These are phyloP conservation scores for Lagenidium giganteum DNA, from an alignment of 352 stramenopile genomes.

Conservation along the genomic window DNA sequence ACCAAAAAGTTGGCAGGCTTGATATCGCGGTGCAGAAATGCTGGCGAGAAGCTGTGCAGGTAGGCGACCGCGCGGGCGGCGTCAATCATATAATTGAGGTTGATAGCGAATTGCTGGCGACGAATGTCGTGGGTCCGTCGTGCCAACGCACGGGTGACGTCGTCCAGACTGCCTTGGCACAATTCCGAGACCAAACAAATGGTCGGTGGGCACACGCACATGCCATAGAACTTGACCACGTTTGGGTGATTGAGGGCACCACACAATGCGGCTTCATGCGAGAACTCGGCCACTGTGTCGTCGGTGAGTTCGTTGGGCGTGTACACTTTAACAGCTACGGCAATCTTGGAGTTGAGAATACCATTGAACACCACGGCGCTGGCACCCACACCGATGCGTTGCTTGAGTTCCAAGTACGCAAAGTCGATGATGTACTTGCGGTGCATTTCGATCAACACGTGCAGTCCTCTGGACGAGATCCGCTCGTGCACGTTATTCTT, in stretches of 20 bases:
- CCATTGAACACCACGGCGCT: slow-evolving; percentile 65
- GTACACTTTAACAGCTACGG: slow-evolving; percentile 79
- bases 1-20: slow-evolving; percentile 68
- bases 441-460: slow-evolving; percentile 67
- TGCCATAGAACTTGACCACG: slow-evolving; percentile 79
- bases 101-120: slow-evolving; percentile 34
- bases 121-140: slow-evolving; percentile 21
- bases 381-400: slow-evolving; percentile 39
- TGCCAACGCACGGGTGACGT: slow-evolving; percentile 31
- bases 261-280: slow-evolving; percentile 72
- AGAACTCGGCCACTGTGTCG: slow-evolving; percentile 73
- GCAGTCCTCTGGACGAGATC: slow-evolving; percentile 54
- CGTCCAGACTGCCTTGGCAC: slow-evolving; percentile 39
- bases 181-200: slow-evolving; percentile 68
- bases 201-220: slow-evolving; percentile 74
- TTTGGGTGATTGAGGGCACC: slow-evolving; percentile 70
- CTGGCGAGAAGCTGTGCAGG: slow-evolving; percentile 65
- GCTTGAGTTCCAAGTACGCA: slow-evolving; percentile 31
- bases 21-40: slow-evolving; percentile 67
- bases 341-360: slow-evolving; percentile 37
- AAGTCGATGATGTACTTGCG: slow-evolving; percentile 67
- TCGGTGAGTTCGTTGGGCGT: slow-evolving; percentile 49
- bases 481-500: slow-evolving; percentile 33
- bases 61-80: slow-evolving; percentile 58
- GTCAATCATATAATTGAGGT: slow-evolving; percentile 66